Conservation (phyloP, 164 flowering plant genomes). For the Nelumbo lutea region DNA sequence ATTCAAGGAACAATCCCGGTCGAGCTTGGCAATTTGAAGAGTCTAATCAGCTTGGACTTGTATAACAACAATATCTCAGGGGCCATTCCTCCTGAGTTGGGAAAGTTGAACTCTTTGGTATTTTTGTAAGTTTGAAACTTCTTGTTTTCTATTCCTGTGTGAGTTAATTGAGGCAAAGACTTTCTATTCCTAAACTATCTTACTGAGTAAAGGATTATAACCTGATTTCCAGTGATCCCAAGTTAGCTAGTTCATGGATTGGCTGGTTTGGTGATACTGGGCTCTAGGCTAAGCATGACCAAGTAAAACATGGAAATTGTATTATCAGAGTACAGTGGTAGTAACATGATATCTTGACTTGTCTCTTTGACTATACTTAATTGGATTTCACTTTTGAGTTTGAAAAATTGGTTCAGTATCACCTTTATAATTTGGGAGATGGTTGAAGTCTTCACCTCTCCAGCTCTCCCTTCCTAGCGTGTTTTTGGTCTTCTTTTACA, state of each 20-base stretch:
- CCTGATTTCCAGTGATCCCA: neutral
- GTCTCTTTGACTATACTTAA: neutral
- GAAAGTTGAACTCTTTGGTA: conserved; percentile 77
- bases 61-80: conserved; percentile 87
- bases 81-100: conserved; percentile 62
- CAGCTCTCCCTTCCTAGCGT: no score
- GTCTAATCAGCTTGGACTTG: conserved; percentile 81
- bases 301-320: neutral
- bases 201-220: neutral
- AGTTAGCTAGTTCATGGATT: neutral
- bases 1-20: conserved; percentile 78
- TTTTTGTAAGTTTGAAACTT: conserved; percentile 60
- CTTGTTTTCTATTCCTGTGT: neutral
- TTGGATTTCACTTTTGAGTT: no score
- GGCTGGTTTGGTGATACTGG: neutral
- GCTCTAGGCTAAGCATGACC: neutral
- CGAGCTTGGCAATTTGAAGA: conserved; percentile 91
- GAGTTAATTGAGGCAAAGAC: neutral
- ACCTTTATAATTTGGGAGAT: no score
- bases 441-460: no score
- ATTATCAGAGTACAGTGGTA: neutral
- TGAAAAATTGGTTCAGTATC: no score
- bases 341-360: neutral
- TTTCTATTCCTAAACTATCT: neutral
- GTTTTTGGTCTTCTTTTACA: no score